phyloP scores from a whole-genome alignment of 2,329 filamentous ascomycete species.

The Lasiodiplodia gonubiensis region DNA sequence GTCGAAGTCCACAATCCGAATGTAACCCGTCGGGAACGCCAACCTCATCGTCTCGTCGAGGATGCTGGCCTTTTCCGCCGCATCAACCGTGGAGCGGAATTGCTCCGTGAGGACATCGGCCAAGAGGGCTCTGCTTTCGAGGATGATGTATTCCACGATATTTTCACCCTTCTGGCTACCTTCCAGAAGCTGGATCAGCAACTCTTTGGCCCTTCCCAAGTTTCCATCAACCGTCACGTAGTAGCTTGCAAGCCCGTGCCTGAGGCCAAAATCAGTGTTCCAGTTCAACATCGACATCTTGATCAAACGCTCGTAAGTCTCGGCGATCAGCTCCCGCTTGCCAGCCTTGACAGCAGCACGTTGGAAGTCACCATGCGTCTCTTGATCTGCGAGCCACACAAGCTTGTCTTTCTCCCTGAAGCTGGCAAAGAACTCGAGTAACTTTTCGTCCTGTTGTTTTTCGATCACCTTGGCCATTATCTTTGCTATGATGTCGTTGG shows the following conservation, averaged over 20 bases:
- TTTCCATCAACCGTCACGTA: constrained; percentile 26
- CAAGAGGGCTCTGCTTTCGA: constrained; percentile 25
- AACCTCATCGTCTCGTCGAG: constrained; percentile 29
- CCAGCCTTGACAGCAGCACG: not conserved
- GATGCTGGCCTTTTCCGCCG: constrained; percentile 27
- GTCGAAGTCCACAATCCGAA: constrained; percentile 19
- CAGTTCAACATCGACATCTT: not conserved
- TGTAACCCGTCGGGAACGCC: constrained; percentile 2
- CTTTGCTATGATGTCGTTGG: constrained; percentile 21
- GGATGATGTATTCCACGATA: not conserved
- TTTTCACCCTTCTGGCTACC: not conserved
- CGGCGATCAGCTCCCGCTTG: not conserved
- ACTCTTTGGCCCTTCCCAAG: constrained; percentile 28
- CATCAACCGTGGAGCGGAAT: constrained; percentile 27
- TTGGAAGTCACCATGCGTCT: not conserved
- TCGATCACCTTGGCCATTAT: constrained; percentile 28
- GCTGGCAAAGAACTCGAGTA: not conserved
- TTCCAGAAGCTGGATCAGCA: constrained; percentile 15
- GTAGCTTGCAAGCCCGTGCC: constrained; percentile 18
- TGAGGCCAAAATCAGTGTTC: constrained; percentile 16
- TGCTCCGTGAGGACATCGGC: constrained; percentile 31
- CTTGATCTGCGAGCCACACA: not conserved
- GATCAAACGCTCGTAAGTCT: not conserved
- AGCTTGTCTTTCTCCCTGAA: constrained; percentile 1
- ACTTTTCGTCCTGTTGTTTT: constrained; percentile 17